Evolutionary conservation across 345 rosid genomes (phyloP), one percentile per base, ranked within the genome.

Genomic region (Litchi chinensis): DNA sequence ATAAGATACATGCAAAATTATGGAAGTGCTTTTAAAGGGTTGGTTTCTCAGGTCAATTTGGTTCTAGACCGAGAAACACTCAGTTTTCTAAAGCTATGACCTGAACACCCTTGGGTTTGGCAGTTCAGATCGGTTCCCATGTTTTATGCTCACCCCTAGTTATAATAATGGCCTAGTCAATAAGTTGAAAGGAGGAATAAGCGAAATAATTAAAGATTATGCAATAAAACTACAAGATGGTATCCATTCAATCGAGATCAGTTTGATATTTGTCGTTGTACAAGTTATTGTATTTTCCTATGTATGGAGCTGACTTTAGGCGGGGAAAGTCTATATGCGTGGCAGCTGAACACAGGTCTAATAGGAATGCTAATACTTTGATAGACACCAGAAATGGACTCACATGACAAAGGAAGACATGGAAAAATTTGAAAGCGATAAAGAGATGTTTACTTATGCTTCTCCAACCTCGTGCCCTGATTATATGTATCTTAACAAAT

Each of bases 241-340:
- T 10, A 44, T 71, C 37, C 19, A 28, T 63, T 52, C 6, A 15
- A 73, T 40, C 79, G 85, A 40, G 79, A 88, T 73, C 37, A 81
- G 57, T 50, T 83, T 6, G 2, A 54, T 28, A 2, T 28, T 2
- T 81, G 85, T 11, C 68, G 24, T 39, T 83, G 81, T 76, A 78
- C 88, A 15, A 86, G 88, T 81, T 26, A 75, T 75, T 86, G 86
- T 68, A 76, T 76, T 81, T 86, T 60, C 84, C 86, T 0, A 6
- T 68, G 4, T 86, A 83, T 48, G 88, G 76, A 19, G 79, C 84
- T 12, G 86, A 86, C 54, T 83, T 86, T 11, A 85, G 88, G 71
- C 83, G 32, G 88, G 88, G 88, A 10, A 78, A 52, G 66, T 86
- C 86, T 0, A 46, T 26, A 26, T 85, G 88, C 19, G 1, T 52